These are phyloP conservation scores for Candida sp. DNA, from an alignment of 1,139 yeast species.

Conservation along the genomic window DNA sequence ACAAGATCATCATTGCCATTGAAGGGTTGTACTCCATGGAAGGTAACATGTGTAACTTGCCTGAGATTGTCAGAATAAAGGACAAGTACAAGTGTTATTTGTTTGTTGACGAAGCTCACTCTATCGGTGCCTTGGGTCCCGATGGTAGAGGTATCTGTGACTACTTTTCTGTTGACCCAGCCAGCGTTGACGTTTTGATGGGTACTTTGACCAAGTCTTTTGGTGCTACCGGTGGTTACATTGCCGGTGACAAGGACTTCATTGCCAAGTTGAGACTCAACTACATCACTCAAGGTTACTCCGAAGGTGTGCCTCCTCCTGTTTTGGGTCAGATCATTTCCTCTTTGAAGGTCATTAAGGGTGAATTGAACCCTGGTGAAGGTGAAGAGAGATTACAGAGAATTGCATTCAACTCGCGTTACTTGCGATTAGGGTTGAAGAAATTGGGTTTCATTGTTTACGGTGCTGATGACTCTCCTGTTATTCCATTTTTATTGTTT, in stretches of 20 bases:
- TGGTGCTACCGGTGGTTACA: conserved; percentile 99
- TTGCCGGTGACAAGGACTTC: conserved; percentile 72
- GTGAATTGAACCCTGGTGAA: conserved; percentile 89
- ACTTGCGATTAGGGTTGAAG: conserved; percentile 87
- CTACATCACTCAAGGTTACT: conserved; percentile 74
- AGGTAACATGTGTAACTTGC: conserved; percentile 92
- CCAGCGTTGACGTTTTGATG: conserved; percentile 85
- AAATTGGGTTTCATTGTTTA: conserved; percentile 92
- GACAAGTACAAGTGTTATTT: conserved; percentile 88
- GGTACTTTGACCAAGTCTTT: conserved; percentile 98
- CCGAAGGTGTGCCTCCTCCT: conserved; percentile 90
- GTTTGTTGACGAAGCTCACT: conserved; percentile 97
- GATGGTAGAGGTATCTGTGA: conserved; percentile 95
- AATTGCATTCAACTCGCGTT: conserved; percentile 95
- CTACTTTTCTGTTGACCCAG: conserved; percentile 80
- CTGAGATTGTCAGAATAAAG: conserved; percentile 73
- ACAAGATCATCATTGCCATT: conserved; percentile 88
- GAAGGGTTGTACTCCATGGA: conserved; percentile 99
- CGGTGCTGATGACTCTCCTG: conserved; percentile 98
- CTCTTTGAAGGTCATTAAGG: conserved; percentile 78
- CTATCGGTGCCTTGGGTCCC: conserved; percentile 98
- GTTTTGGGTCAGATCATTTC: conserved; percentile 88
- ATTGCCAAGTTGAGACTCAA: conserved; percentile 78
- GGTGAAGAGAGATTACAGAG: conserved; percentile 91
- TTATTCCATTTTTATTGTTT: conserved; percentile 84